phyloP scores from a whole-genome alignment of 2,329 filamentous ascomycete genomes.

The Allantophomopsis lycopodina region DNA sequence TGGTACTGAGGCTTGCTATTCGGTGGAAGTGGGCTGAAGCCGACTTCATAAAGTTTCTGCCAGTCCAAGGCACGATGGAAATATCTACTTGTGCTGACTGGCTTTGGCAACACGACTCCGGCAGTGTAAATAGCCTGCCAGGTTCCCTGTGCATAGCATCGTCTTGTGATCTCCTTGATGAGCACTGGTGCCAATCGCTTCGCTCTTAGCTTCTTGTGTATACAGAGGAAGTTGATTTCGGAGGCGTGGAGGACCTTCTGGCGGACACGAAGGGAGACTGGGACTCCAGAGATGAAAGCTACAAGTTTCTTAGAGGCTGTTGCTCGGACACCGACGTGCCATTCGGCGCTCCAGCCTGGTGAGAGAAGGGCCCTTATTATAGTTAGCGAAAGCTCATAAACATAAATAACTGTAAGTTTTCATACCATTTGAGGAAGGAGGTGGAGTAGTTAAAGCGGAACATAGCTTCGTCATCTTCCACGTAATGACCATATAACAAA shows the following conservation, averaged over 20 bases:
- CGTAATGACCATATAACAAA: slow-evolving; percentile 83
- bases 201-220: slow-evolving; percentile 93
- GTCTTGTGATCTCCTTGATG: slow-evolving; percentile 93
- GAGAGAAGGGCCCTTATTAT: slow-evolving; percentile 71
- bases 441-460: slow-evolving; percentile 95
- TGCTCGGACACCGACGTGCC: slow-evolving; percentile 89
- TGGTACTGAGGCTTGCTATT: slow-evolving; percentile 78
- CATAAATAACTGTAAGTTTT: neutral
- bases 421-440: slow-evolving; percentile 77
- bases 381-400: slow-evolving; percentile 7
- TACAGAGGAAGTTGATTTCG: slow-evolving; percentile 96
- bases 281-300: slow-evolving; percentile 91
- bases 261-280: slow-evolving; percentile 69
- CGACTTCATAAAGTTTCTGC: slow-evolving; percentile 89
- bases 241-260: slow-evolving; percentile 62
- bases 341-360: slow-evolving; percentile 85
- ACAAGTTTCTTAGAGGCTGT: slow-evolving; percentile 75
- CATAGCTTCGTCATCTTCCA: slow-evolving; percentile 93
- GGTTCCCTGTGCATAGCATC: slow-evolving; percentile 74
- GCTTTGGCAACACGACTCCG: slow-evolving; percentile 79
- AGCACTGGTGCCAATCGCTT: slow-evolving; percentile 88
- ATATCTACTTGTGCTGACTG: slow-evolving; percentile 87
- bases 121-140: slow-evolving; percentile 96
- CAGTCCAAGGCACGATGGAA: slow-evolving; percentile 91
- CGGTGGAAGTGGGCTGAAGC: slow-evolving; percentile 77